phyloP scores from a whole-genome alignment of 2,329 filamentous ascomycete genomes.

The Volutella citrinella region DNA sequence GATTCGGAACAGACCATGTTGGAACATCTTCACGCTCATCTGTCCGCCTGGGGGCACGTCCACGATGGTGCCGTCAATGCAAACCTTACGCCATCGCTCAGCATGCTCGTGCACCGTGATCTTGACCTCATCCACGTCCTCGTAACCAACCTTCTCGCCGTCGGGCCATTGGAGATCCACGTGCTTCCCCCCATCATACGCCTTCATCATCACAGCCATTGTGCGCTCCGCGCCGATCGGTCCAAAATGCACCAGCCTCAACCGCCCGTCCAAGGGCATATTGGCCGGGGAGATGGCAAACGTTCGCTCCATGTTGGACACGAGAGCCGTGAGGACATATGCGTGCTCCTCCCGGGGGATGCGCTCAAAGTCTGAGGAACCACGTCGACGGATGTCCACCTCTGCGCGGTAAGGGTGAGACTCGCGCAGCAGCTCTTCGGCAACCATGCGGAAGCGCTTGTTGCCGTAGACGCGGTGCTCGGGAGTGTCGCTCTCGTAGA shows the following conservation, averaged over 20 bases:
- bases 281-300: slow-evolving; percentile 80
- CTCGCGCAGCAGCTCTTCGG: slow-evolving; percentile 64
- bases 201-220: slow-evolving; percentile 73
- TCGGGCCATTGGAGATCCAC: slow-evolving; percentile 48
- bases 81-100: slow-evolving; percentile 78
- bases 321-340: slow-evolving; percentile 74
- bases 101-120: slow-evolving; percentile 68
- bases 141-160: slow-evolving; percentile 67
- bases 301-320: slow-evolving; percentile 76
- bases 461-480: slow-evolving; percentile 75
- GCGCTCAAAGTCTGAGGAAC: slow-evolving; percentile 13
- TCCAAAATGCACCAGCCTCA: slow-evolving; percentile 75
- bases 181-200: slow-evolving; percentile 57
- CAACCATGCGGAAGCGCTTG: slow-evolving; percentile 81
- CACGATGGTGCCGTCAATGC: slow-evolving; percentile 89
- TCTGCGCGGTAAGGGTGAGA: slow-evolving; percentile 48
- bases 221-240: slow-evolving; percentile 61
- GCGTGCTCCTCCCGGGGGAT: slow-evolving; percentile 54
- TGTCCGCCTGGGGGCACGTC: slow-evolving; percentile 67
- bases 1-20: slow-evolving; percentile 39
- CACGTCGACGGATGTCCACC: slow-evolving; percentile 33
- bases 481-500: slow-evolving; percentile 85
- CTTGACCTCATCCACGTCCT: slow-evolving; percentile 62
- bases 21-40: slow-evolving; percentile 60
- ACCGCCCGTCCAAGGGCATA: slow-evolving; percentile 64